Percentiles rank a stretch among this genome's conserved stretches.
Evolutionary conservation across 495 filamentous ascomycete genomes (phyloP).

Genomic region (Glarea lozoyensis): DNA sequence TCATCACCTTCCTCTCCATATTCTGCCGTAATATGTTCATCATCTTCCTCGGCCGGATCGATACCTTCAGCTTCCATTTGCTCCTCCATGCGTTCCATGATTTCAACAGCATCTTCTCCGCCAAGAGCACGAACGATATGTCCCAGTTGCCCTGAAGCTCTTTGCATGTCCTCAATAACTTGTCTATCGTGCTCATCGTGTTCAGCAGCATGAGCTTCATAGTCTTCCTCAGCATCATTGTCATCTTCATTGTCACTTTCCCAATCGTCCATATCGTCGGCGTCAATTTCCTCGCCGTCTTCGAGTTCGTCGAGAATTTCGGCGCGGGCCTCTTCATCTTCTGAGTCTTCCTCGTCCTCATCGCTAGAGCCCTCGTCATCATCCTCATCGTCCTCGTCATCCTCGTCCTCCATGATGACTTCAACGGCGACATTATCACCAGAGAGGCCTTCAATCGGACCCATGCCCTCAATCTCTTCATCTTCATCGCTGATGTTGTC

Average conservation of each 20-base stretch:
- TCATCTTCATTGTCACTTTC: constrained; percentile 47
- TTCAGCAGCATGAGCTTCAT: constrained; percentile 38
- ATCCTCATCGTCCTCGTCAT: constrained; percentile 52
- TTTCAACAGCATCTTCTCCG: constrained; percentile 33
- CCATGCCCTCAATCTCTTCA: constrained; percentile 71
- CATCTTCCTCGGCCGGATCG: constrained; percentile 45
- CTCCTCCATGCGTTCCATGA: constrained; percentile 39
- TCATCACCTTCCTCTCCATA: constrained; percentile 58
- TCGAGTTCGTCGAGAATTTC: constrained; percentile 50
- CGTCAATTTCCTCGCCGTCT: constrained; percentile 28
- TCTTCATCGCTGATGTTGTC: constrained; percentile 91
- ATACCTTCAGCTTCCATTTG: constrained; percentile 51
- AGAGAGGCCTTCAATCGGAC: constrained; percentile 73
- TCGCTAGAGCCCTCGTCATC: constrained; percentile 55
- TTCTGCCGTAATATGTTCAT: constrained; percentile 33
- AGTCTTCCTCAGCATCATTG: constrained; percentile 32
- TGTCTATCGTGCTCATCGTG: constrained; percentile 27
- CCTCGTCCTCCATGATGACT: constrained; percentile 70
- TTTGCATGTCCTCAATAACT: constrained; percentile 15
- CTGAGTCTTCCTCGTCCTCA: constrained; percentile 44
- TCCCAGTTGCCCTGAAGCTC: constrained; percentile 26
- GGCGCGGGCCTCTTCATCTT: constrained; percentile 37
- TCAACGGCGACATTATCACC: constrained; percentile 76
- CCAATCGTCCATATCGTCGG: constrained; percentile 46
- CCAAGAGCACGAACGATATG: constrained; percentile 29